A percentile compares a stretch with the other conserved stretches of the same genome.
Conservation (phyloP, 106 monocot species). For the Dendrobium officinale region DNA sequence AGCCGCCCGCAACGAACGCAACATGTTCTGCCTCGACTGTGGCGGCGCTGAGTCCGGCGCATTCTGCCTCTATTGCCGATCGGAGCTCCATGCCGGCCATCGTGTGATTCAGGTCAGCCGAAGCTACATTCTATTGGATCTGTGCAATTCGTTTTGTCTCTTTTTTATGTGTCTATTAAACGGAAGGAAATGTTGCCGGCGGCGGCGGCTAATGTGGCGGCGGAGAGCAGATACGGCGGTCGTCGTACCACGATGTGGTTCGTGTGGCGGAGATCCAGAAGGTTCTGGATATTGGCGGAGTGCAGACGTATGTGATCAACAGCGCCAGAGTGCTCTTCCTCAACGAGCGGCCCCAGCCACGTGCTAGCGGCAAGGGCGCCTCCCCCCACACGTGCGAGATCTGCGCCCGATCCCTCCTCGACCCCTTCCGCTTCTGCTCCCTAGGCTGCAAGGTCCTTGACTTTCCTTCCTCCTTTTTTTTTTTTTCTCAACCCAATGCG, state of each 20-base stretch:
- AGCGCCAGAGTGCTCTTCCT: constrained; percentile 80
- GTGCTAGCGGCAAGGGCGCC: constrained; percentile 17
- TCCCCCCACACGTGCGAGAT: constrained; percentile 65
- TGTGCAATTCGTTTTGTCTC: constrained; percentile 1
- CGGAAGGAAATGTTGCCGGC: constrained; percentile 7
- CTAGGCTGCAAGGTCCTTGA: constrained; percentile 57
- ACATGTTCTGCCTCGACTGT: constrained; percentile 17
- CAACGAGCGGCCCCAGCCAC: constrained; percentile 83
- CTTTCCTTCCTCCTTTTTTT: not conserved
- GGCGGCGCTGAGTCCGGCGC: constrained; percentile 11
- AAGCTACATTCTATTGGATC: not conserved
- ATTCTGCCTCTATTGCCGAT: constrained; percentile 66
- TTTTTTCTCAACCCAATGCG: not conserved
- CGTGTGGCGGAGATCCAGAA: constrained; percentile 63
- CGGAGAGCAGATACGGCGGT: constrained; percentile 76
- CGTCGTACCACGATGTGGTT: constrained; percentile 89
- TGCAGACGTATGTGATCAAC: constrained; percentile 97
- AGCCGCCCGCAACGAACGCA: constrained; percentile 11
- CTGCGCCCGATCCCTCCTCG: constrained; percentile 69
- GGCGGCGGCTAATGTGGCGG: constrained; percentile 42
- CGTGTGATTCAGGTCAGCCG: constrained; percentile 63
- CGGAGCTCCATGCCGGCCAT: constrained; percentile 49
- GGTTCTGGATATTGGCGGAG: constrained; percentile 53
- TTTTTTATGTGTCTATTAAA: constrained; percentile 7
- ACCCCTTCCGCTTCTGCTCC: constrained; percentile 74